A percentile compares a stretch with the other conserved stretches of the same genome.
phyloP scores from a whole-genome alignment of 192 early-diverging fungal species.

The Coemansia sp. region DNA sequence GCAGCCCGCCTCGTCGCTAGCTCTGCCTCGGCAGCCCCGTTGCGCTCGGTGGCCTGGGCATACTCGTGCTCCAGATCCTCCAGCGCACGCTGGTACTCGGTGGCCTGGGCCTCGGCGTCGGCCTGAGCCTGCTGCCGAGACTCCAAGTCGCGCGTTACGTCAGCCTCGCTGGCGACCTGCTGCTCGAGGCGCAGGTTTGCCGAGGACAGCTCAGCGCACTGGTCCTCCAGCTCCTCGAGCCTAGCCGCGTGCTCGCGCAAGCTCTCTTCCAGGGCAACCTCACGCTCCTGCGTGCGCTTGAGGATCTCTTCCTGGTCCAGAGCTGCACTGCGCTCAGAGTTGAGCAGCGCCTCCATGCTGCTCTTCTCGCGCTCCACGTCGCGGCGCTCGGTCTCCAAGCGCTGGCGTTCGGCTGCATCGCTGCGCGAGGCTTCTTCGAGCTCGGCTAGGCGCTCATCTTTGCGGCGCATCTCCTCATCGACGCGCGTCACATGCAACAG shows the following conservation, averaged over 20 bases:
- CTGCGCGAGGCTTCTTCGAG: conserved; percentile 60
- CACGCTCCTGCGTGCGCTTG: conserved; percentile 70
- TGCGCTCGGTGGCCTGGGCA: conserved; percentile 13
- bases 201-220: conserved; percentile 50
- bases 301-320: conserved; percentile 82
- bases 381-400: conserved; percentile 52
- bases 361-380: conserved; percentile 66
- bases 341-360: conserved; percentile 61
- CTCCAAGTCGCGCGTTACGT: conserved; percentile 50
- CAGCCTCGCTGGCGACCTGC: conserved; percentile 61
- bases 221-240: conserved; percentile 64
- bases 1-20: conserved; percentile 12
- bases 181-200: conserved; percentile 48
- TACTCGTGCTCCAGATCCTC: conserved; percentile 24
- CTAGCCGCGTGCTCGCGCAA: conserved; percentile 56
- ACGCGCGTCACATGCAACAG: conserved; percentile 73
- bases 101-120: conserved; percentile 53
- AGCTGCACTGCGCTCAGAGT: conserved; percentile 67
- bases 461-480: conserved; percentile 73
- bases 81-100: conserved; percentile 29
- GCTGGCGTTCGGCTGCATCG: conserved; percentile 56
- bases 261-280: conserved; percentile 56
- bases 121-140: conserved; percentile 55
- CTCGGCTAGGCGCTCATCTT: conserved; percentile 65
- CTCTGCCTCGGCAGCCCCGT: conserved; percentile 15